Evolutionary conservation across 106 monocot species (phyloP).

Genomic region (Acorus gramineus): DNA sequence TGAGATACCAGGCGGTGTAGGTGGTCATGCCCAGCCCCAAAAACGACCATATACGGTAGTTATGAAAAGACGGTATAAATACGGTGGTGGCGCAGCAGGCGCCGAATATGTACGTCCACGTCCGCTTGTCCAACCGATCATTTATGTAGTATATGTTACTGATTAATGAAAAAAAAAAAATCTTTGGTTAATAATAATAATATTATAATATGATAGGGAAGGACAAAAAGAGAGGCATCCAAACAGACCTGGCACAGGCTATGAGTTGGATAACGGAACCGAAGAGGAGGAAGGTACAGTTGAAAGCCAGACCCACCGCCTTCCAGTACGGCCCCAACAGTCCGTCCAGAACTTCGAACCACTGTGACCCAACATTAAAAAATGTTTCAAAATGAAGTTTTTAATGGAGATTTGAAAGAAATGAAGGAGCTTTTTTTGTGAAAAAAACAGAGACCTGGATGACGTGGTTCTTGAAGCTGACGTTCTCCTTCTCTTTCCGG

Average conservation of each 20-base stretch:
- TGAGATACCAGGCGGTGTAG: constrained; percentile 84
- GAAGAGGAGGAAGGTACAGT: constrained; percentile 77
- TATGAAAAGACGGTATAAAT: constrained; percentile 87
- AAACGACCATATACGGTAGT: constrained; percentile 87
- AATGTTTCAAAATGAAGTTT: neutral
- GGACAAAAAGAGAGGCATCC: neutral
- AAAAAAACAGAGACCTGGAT: constrained; percentile 40
- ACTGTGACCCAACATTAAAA: constrained; percentile 15
- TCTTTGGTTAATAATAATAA: neutral
- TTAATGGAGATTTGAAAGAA: neutral
- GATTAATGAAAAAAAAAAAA: neutral
- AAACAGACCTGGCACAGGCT: constrained; percentile 41
- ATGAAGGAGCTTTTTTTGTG: no score
- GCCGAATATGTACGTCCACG: constrained; percentile 91
- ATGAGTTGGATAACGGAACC: constrained; percentile 68
- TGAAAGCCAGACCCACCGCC: constrained; percentile 58
- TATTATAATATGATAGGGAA: neutral
- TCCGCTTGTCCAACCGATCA: constrained; percentile 71
- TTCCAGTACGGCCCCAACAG: constrained; percentile 71
- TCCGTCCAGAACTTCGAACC: constrained; percentile 74
- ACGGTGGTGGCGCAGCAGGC: constrained; percentile 87
- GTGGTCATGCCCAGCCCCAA: constrained; percentile 86
- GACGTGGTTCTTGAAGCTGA: constrained; percentile 79
- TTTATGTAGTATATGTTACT: constrained; percentile 95
- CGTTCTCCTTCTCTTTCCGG: constrained; percentile 80